Conservation (phyloP, 306 rosid species). For the Alnus rubra region DNA sequence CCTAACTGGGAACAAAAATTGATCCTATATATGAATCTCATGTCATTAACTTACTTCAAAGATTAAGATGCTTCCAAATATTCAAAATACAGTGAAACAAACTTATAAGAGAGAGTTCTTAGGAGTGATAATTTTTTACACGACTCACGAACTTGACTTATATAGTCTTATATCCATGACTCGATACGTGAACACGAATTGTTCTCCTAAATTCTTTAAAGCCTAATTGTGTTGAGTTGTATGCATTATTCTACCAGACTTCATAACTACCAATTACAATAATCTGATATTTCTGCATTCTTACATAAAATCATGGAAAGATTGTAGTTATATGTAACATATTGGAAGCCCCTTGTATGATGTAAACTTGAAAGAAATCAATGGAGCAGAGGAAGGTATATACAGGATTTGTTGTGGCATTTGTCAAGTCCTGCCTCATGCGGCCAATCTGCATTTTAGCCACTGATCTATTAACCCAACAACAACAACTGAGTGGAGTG, state of each 20-base stretch:
- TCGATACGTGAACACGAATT: no score
- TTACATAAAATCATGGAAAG: not conserved
- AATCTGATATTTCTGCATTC: not conserved
- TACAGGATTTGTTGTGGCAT: constrained; percentile 38
- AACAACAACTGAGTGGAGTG: constrained; percentile 16
- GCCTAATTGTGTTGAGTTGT: not conserved
- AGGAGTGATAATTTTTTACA: no score
- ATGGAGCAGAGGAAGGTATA: constrained; percentile 22
- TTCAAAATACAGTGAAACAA: not conserved
- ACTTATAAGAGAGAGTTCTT: not conserved
- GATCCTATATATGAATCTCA: no score
- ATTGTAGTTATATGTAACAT: constrained; percentile 15
- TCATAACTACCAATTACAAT: not conserved
- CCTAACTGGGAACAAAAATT: no score
- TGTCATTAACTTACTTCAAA: no score
- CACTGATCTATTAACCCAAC: not conserved
- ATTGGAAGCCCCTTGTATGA: constrained; percentile 10
- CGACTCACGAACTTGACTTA: no score
- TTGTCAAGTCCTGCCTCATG: constrained; percentile 38
- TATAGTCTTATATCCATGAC: no score
- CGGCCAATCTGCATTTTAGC: constrained; percentile 22
- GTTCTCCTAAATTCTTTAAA: not conserved
- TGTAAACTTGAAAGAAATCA: not conserved
- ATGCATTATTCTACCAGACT: not conserved
- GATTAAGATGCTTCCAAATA: not conserved